Conservation (phyloP, 257 asterid species). For the Jacaranda copaia region DNA sequence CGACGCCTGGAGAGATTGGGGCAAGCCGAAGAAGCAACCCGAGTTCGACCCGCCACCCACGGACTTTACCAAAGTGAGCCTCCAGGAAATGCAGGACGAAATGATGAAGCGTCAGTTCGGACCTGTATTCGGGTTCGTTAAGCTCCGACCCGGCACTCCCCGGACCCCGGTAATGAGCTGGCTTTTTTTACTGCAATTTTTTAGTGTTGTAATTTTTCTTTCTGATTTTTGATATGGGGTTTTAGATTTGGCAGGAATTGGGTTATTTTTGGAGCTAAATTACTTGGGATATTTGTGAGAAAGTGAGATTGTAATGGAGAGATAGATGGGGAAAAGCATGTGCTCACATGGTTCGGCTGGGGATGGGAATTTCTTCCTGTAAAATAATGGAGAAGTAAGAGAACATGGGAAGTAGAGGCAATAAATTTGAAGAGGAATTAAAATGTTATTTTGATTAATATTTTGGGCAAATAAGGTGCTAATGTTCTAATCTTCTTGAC, state of each 20-base stretch:
- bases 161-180: conserved; percentile 64
- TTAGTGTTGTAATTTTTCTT: neutral
- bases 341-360: conserved; percentile 28
- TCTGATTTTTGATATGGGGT: neutral
- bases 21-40: conserved; percentile 56
- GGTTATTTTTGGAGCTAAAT: neutral
- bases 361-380: conserved; percentile 6
- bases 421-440: neutral
- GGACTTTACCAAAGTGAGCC: conserved; percentile 57
- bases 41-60: conserved; percentile 83
- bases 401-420: conserved; percentile 42
- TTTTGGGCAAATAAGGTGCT: conserved; percentile 28
- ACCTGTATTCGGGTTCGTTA: conserved; percentile 90
- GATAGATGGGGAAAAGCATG: neutral
- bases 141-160: conserved; percentile 77
- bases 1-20: conserved; percentile 88
- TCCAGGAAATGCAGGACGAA: conserved; percentile 65
- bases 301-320: neutral
- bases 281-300: conserved; percentile 23
- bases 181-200: neutral
- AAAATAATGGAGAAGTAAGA: conserved; percentile 30
- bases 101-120: conserved; percentile 76
- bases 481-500: conserved; percentile 26
- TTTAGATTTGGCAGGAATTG: neutral
- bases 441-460: neutral